Conservation (phyloP, 2,329 filamentous ascomycete species). For the Amphichorda felina region DNA sequence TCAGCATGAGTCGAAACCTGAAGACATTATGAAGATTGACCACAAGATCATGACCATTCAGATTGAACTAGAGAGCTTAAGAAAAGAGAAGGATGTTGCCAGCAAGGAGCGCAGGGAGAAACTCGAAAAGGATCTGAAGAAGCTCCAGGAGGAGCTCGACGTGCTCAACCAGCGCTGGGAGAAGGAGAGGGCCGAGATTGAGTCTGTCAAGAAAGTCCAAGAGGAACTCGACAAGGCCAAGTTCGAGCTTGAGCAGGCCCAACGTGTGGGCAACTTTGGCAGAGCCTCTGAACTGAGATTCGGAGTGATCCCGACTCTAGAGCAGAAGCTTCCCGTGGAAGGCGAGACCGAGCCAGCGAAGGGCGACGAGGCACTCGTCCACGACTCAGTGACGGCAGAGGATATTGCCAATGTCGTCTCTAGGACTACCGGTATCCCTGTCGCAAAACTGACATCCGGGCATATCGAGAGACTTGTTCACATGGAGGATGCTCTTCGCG, state of each 20-base stretch:
- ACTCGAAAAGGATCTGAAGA: conserved; percentile 64
- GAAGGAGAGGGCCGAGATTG: conserved; percentile 75
- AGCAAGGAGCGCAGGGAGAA: conserved; percentile 82
- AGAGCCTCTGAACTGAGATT: conserved; percentile 87
- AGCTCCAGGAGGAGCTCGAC: conserved; percentile 65
- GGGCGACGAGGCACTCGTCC: conserved; percentile 46
- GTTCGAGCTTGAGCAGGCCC: conserved; percentile 76
- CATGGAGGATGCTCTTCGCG: conserved; percentile 83
- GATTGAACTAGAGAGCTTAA: conserved; percentile 87
- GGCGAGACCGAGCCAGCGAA: conserved; percentile 29
- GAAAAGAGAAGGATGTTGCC: conserved; percentile 85
- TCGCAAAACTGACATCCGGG: conserved; percentile 82
- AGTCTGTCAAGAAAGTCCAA: conserved; percentile 76
- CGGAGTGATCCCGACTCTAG: conserved; percentile 70
- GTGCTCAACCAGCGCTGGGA: conserved; percentile 78
- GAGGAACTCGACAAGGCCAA: conserved; percentile 79
- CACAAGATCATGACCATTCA: conserved; percentile 96
- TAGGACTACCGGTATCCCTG: conserved; percentile 82
- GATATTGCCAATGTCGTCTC: conserved; percentile 92
- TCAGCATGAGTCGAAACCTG: conserved; percentile 94
- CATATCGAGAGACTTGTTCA: conserved; percentile 90
- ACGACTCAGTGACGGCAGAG: conserved; percentile 89
- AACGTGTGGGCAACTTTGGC: conserved; percentile 78
- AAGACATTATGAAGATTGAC: conserved; percentile 84
- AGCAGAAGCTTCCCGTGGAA: conserved; percentile 70